Evolutionary conservation across 2,329 filamentous ascomycete genomes (phyloP), one percentile per base, ranked within the genome.

Genomic region (Seiridium cupressi): DNA sequence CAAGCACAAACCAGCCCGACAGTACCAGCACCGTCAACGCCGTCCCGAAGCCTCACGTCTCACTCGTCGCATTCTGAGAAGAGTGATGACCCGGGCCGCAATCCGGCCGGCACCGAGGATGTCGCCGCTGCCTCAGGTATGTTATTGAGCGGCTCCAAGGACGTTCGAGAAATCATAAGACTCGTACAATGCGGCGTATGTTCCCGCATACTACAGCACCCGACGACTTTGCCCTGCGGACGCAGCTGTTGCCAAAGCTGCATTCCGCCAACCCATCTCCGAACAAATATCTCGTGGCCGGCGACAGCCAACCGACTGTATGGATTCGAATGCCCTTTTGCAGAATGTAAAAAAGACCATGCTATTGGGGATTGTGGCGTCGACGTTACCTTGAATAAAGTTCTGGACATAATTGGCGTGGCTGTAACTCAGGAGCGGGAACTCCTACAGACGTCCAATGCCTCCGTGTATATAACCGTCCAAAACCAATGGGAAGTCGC

Each of bases 171-270:
- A 60, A 79, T 93, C 58, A 81, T 96, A 62, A 88, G 88, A 48
- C 78, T 95, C 46, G 82, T 95, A 57, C 92, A 96, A 75, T 97
- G 93, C 72, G 83, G 83, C 9, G 77, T 84, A 63, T 97, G 93
- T 73, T 91, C 88, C 3, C 79, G 78, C 48, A 88, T 89, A 1
- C 78, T 95, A 36, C 80, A 76, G 51, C 80, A 85, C 7, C 91
- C 93, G 4, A 81, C 92, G 60, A 90, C 90, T 0, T 78, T 97
- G 4, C 92, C 93, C 4, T 97, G 93, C 72, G 92, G 93, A 35
- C 86, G 89, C 69, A 89, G 88, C 9, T 74, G 96, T 9, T 97
- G 93, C 76, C 87, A 84, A 68, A 73, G 74, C 55, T 97, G 93
- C 73, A 76, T 96, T 1, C 93, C 93, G 1, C 75, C 84, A 51